phyloP scores from a whole-genome alignment of 2,329 filamentous ascomycete genomes.

The Fusarium globosum region DNA sequence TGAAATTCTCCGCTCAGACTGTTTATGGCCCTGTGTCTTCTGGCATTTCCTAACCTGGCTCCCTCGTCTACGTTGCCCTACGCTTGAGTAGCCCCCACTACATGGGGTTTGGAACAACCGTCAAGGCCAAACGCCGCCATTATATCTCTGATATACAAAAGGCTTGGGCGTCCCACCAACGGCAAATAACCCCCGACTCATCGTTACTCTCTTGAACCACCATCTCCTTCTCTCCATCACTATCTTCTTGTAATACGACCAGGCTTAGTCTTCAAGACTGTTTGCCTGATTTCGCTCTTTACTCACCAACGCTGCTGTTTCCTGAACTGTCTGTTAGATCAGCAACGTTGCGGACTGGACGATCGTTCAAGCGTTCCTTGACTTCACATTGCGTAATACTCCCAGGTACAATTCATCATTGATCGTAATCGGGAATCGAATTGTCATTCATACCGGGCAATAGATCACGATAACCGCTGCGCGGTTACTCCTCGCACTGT shows the following conservation, averaged over 20 bases:
- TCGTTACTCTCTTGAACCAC: conserved; percentile 16
- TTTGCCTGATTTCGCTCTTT: conserved; percentile 30
- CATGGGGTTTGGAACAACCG: conserved; percentile 36
- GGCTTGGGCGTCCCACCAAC: conserved; percentile 41
- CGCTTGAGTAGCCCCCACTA: conserved; percentile 39
- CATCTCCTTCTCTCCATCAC: conserved; percentile 12
- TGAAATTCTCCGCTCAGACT: conserved; percentile 46
- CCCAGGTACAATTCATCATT: conserved; percentile 12
- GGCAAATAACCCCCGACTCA: conserved; percentile 25
- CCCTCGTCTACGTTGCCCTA: conserved; percentile 51
- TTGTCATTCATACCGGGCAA: conserved; percentile 9
- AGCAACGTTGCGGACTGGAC: conserved; percentile 2
- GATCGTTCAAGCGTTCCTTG: conserved; percentile 11
- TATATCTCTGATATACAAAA: conserved; percentile 49
- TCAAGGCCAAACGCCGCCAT: conserved; percentile 42
- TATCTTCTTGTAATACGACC: conserved; percentile 16
- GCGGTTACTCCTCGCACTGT: conserved; percentile 34
- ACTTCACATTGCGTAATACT: conserved; percentile 25
- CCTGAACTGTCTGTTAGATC: conserved; percentile 6
- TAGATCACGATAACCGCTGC: conserved; percentile 32
- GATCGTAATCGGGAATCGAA: not conserved
- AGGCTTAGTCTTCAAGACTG: conserved; percentile 15
- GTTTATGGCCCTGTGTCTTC: conserved; percentile 43
- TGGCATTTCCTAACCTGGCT: conserved; percentile 55
- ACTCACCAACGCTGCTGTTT: conserved; percentile 11